A percentile compares a stretch with the other conserved stretches of the same genome.
These are phyloP conservation scores for Ustilago lituana DNA, from an alignment of 1,284 basidiomycete species.

Conservation along the genomic window DNA sequence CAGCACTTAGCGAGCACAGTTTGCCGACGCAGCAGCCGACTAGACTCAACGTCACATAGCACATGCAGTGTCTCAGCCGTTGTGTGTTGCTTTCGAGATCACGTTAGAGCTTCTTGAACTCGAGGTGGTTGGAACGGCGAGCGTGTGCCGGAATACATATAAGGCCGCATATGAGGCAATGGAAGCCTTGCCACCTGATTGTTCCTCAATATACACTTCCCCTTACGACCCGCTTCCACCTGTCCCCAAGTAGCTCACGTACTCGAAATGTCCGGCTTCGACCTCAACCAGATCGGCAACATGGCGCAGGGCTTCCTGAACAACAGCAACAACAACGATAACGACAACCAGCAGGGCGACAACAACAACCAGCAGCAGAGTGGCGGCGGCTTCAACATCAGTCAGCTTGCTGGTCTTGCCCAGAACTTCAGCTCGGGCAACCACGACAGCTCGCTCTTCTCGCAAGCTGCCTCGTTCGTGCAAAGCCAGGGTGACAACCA, in stretches of 20 bases:
- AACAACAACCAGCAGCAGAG: constrained; percentile 28
- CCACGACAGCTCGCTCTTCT: constrained; percentile 51
- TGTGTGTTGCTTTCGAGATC: constrained; percentile 28
- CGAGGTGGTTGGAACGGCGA: too few relatives aligned
- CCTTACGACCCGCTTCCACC: not conserved
- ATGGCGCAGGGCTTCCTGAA: constrained; percentile 45
- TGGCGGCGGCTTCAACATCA: constrained; percentile 52
- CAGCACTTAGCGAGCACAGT: constrained; percentile 8
- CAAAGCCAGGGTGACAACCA: constrained; percentile 51
- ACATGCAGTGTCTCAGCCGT: constrained; percentile 13
- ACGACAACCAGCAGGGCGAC: constrained; percentile 11
- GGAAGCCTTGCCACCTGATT: too few relatives aligned
- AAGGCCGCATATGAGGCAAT: too few relatives aligned
- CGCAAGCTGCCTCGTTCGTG: constrained; percentile 44
- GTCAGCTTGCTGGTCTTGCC: constrained; percentile 44
- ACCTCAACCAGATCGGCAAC: constrained; percentile 41
- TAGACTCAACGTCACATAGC: constrained; percentile 16
- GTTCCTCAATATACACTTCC: too few relatives aligned
- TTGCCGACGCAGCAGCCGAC: constrained; percentile 9
- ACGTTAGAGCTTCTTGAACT: constrained; percentile 11
- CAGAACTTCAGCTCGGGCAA: constrained; percentile 48
- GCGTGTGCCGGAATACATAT: too few relatives aligned
- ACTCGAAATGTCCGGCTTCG: constrained; percentile 39
- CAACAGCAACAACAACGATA: constrained; percentile 32
- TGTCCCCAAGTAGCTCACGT: too few relatives aligned